Percentiles rank a stretch among this genome's conserved stretches.
Evolutionary conservation across 2,329 filamentous ascomycete species (phyloP).

Genomic region (Microsporum canis): DNA sequence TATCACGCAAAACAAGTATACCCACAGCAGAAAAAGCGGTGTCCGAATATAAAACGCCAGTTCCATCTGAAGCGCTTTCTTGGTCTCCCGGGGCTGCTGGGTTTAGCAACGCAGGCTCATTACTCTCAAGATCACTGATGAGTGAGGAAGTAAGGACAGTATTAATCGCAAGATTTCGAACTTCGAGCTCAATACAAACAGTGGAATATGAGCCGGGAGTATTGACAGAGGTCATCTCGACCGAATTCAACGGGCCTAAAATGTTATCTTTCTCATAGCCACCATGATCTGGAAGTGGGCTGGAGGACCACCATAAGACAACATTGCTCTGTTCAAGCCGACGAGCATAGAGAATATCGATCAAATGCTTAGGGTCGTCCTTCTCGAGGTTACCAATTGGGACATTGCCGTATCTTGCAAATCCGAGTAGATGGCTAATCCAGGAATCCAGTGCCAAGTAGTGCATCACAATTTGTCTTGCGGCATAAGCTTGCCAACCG

Average conservation of each 20-base stretch:
- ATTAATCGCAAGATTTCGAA: constrained; percentile 93
- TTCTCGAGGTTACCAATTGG: constrained; percentile 91
- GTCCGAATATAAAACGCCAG: constrained; percentile 66
- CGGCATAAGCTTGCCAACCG: constrained; percentile 85
- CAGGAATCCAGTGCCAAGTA: constrained; percentile 89
- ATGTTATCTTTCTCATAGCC: constrained; percentile 92
- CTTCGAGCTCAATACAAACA: constrained; percentile 88
- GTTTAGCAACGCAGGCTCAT: constrained; percentile 77
- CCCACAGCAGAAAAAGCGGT: constrained; percentile 88
- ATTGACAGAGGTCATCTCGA: constrained; percentile 88
- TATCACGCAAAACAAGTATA: constrained; percentile 81
- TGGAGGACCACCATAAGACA: constrained; percentile 91
- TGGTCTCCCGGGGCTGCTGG: constrained; percentile 51
- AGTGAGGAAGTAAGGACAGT: constrained; percentile 93
- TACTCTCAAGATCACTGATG: constrained; percentile 90
- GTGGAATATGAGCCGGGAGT: constrained; percentile 89
- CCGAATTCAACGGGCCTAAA: constrained; percentile 65
- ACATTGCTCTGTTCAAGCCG: constrained; percentile 83
- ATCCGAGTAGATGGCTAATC: constrained; percentile 75
- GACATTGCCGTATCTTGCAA: constrained; percentile 85
- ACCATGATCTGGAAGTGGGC: constrained; percentile 81
- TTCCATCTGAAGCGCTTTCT: constrained; percentile 49
- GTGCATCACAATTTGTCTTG: constrained; percentile 72
- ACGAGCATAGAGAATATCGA: constrained; percentile 89
- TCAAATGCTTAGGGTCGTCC: constrained; percentile 87